Evolutionary conservation across 2,329 filamentous ascomycete species (phyloP).

Genomic region (Neoscytalidium dimidiatum): DNA sequence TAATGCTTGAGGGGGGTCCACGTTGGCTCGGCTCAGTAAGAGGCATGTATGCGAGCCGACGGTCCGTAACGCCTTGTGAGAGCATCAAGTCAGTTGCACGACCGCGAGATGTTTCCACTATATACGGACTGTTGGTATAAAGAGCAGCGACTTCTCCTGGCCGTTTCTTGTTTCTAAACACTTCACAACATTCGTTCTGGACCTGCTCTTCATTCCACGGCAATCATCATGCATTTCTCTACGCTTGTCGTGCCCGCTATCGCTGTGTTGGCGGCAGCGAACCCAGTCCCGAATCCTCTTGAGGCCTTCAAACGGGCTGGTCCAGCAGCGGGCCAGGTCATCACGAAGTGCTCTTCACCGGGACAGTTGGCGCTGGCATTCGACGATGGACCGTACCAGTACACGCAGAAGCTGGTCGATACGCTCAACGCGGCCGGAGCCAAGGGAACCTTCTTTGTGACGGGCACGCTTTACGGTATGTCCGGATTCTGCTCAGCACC

Average conservation of each 20-base stretch:
- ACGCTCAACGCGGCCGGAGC: constrained; percentile 33
- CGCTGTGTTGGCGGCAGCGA: neutral
- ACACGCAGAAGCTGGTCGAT: constrained; percentile 36
- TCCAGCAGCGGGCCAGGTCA: constrained; percentile 32
- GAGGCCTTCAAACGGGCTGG: constrained; percentile 31
- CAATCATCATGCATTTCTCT: constrained; percentile 4
- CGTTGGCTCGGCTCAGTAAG: neutral
- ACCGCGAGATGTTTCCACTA: neutral
- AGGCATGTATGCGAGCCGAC: constrained; percentile 4
- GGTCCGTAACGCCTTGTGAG: neutral
- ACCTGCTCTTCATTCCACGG: neutral
- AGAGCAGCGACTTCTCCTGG: neutral
- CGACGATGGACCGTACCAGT: constrained; percentile 39
- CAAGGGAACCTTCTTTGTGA: constrained; percentile 40
- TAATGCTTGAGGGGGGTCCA: neutral
- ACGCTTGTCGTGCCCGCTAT: neutral
- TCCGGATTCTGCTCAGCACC: neutral
- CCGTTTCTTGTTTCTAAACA: neutral
- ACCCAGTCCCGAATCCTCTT: constrained; percentile 15
- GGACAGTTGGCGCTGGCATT: constrained; percentile 36
- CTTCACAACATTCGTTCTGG: no score
- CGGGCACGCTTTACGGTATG: constrained; percentile 32
- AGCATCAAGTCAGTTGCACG: neutral
- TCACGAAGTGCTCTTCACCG: constrained; percentile 32
- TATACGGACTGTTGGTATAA: neutral